Evolutionary conservation across 345 rosid species (phyloP).

Genomic region (Eucalyptus microcorys): DNA sequence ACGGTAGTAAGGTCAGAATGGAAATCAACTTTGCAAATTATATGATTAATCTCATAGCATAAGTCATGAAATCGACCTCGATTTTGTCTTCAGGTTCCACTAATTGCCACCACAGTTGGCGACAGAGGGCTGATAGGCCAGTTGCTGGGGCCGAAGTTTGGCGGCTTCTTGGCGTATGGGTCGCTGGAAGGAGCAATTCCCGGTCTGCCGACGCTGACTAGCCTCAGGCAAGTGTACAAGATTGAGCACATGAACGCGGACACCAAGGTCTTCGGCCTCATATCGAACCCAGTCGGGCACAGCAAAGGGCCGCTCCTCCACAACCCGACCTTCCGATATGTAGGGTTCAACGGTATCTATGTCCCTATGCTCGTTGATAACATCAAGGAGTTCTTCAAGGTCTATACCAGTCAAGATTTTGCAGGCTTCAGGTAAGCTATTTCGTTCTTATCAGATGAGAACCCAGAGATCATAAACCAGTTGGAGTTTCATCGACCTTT

Average conservation of each 20-base stretch:
- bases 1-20: not conserved
- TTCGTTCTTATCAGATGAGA: not conserved
- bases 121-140: conserved; percentile 59
- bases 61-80: not conserved
- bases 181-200: conserved; percentile 26
- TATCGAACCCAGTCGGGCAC: conserved; percentile 51
- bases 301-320: conserved; percentile 61
- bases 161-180: conserved; percentile 35
- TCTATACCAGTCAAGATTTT: conserved; percentile 29
- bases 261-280: conserved; percentile 40
- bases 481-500: not conserved
- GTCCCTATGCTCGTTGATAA: conserved; percentile 53
- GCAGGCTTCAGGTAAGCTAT: conserved; percentile 38
- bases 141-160: conserved; percentile 35
- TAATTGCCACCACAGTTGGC: conserved; percentile 30
- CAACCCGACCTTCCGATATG: conserved; percentile 41
- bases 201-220: conserved; percentile 30
- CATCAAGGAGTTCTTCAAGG: conserved; percentile 37
- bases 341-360: conserved; percentile 34
- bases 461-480: not conserved
- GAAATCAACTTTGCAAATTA: not conserved
- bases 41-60: not conserved
- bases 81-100: conserved; percentile 12
- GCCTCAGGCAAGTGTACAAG: conserved; percentile 25
- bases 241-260: conserved; percentile 19